phyloP scores from a whole-genome alignment of 805 yeast genomes.

The Saccharomyces paradoxus region DNA sequence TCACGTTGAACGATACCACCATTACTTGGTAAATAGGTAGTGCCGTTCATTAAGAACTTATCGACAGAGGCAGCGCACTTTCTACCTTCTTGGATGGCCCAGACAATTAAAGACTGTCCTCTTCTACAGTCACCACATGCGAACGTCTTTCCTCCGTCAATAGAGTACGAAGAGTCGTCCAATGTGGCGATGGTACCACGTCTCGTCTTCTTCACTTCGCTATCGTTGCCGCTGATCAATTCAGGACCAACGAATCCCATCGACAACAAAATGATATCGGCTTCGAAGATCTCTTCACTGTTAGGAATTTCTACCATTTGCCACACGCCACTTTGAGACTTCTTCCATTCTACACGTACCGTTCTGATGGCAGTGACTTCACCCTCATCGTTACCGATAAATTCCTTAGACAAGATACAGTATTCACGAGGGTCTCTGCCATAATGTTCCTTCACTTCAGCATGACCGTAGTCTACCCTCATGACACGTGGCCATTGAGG shows the following conservation, averaged over 20 bases:
- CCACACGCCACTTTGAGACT: constrained; percentile 94
- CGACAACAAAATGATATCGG: constrained; percentile 85
- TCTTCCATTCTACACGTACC: constrained; percentile 96
- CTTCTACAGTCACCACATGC: constrained; percentile 99
- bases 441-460: constrained; percentile 88
- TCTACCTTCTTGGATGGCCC: constrained; percentile 99
- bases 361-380: constrained; percentile 93
- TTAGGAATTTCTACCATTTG: constrained; percentile 97
- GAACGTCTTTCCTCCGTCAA: constrained; percentile 60
- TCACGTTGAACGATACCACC: constrained; percentile 87
- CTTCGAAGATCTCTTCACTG: constrained; percentile 87
- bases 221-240: constrained; percentile 54
- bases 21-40: constrained; percentile 81
- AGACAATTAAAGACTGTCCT: constrained; percentile 94
- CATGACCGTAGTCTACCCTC: constrained; percentile 96
- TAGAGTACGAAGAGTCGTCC: constrained; percentile 56
- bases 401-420: constrained; percentile 90
- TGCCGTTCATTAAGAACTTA: constrained; percentile 56
- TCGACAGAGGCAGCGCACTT: constrained; percentile 97
- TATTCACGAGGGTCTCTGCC: constrained; percentile 97
- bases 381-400: constrained; percentile 90
- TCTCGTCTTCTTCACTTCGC: constrained; percentile 50
- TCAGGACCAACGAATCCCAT: constrained; percentile 99
- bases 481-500: constrained; percentile 99
- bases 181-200: constrained; percentile 72